A percentile compares a stretch with the other conserved stretches of the same genome.
Conservation (phyloP, 2,329 filamentous ascomycete species). For the Aspergillus hiratsukae region DNA sequence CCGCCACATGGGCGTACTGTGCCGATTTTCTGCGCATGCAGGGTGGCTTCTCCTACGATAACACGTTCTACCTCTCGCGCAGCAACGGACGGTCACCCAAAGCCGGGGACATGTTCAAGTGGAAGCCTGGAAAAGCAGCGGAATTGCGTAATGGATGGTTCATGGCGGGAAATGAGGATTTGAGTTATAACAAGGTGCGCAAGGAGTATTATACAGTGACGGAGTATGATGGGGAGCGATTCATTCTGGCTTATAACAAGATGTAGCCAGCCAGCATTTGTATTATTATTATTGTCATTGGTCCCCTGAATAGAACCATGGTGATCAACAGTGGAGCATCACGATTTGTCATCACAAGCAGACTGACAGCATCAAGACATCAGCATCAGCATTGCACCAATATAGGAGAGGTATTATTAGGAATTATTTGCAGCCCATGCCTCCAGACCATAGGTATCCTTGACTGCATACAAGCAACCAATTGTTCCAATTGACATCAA, state of each 20-base stretch:
- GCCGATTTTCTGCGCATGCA: slow-evolving; percentile 31
- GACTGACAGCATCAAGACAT: background rate
- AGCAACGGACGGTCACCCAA: slow-evolving; percentile 26
- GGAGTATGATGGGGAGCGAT: slow-evolving; percentile 6
- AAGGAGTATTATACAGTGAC: slow-evolving; percentile 21
- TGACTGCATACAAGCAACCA: background rate
- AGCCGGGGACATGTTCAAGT: slow-evolving; percentile 30
- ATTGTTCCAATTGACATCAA: background rate
- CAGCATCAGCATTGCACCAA: background rate
- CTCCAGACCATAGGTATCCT: too few species aligned
- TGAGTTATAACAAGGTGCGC: slow-evolving; percentile 28
- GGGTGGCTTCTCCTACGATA: slow-evolving; percentile 29
- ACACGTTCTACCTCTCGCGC: slow-evolving; percentile 31
- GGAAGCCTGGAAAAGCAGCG: slow-evolving; percentile 21
- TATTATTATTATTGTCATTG: background rate
- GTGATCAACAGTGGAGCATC: background rate
- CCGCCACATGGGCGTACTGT: slow-evolving; percentile 29
- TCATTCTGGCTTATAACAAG: background rate
- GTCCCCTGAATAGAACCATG: too few species aligned
- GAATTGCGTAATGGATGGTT: slow-evolving; percentile 16
- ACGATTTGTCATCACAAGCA: background rate
- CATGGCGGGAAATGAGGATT: slow-evolving; percentile 29
- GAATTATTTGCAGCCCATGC: background rate
- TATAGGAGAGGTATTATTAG: background rate
- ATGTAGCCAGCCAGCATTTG: background rate